Percentiles rank a stretch among this genome's conserved stretches.
These are phyloP conservation scores for Poa annua DNA, from an alignment of 176 grass and related monocot species.

Conservation along the genomic window DNA sequence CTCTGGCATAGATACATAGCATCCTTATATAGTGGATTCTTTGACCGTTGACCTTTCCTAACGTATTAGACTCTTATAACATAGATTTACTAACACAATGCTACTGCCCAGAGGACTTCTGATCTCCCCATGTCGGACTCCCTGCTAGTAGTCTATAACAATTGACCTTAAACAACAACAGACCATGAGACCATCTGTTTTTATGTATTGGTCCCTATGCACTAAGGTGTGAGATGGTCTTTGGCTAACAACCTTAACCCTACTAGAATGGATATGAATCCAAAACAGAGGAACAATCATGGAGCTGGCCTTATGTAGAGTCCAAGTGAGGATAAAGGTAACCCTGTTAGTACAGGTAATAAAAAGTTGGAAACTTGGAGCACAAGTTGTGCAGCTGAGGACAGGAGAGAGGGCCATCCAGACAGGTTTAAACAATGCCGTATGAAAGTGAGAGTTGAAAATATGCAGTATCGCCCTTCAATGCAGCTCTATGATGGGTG, in stretches of 20 bases:
- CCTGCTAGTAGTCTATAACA: background rate
- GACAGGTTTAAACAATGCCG: slow-evolving; percentile 6
- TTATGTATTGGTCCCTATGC: background rate
- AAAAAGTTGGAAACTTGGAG: background rate
- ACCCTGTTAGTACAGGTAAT: background rate
- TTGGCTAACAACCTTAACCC: background rate
- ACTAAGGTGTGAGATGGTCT: background rate
- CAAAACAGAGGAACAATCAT: slow-evolving; percentile 1
- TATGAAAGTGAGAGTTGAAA: background rate
- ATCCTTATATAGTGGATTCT: background rate
- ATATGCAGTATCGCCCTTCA: slow-evolving; percentile 1
- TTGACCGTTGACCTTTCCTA: background rate
- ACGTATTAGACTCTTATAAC: background rate
- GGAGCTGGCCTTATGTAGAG: background rate
- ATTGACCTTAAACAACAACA: background rate
- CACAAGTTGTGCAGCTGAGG: background rate
- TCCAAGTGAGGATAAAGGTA: slow-evolving; percentile 6
- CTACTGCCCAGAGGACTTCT: background rate
- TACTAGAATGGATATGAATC: background rate
- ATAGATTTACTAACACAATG: background rate
- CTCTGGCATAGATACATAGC: background rate
- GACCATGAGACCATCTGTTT: background rate
- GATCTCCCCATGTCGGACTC: background rate
- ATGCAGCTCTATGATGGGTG: background rate
- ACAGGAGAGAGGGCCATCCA: background rate